Base-by-base conservation (phyloP, 2,329 filamentous ascomycete genomes). In the Cadophora malorum region DNA sequence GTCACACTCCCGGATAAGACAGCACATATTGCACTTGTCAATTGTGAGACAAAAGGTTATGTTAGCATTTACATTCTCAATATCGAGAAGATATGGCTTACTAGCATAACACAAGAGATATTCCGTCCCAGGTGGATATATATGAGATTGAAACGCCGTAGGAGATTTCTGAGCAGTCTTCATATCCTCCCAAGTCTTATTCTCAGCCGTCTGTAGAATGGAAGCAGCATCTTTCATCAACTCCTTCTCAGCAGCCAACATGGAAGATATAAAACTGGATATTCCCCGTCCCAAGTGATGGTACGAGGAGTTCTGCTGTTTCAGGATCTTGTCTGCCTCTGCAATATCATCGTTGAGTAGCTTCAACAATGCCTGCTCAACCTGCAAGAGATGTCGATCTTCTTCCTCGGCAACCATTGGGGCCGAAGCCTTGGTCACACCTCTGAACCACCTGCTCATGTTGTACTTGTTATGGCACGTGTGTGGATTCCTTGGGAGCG, bases 341-440 rank as follows among this genome's bases (percentile, higher is more conserved):
- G 93, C 91, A 69, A 98, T 90, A 80, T 98, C 93, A 80, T 97
- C 94, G 77, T 96, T 91, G 84, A 97, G 91, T 74, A 97, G 92
- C 67, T 92, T 82, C 9, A 86, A 84, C 4, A 90, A 88, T 49
- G 91, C 91, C 78, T 76, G 78, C 81, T 90, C 85, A 71, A 88
- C 89, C 73, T 86, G 83, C 71, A 84, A 80, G 72, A 91, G 84
- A 74, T 89, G 82, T 52, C 80, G 79, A 70, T 84, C 80, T 75
- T 88, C 85, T 65, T 81, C 78, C 31, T 79, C 80, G 4, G 77
- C 76, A 38, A 70, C 65, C 72, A 78, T 74, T 19, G 63, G 31
- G 28, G 70, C 69, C 10, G 64, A 33, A 12, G 67, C 60, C 67
- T 75, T 77, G 25, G 64, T 69, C 28, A 63, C 71, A 25, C 72